A percentile compares a stretch with the other conserved stretches of the same genome.
These are phyloP conservation scores for Botryotinia narcissicola DNA, from an alignment of 2,329 filamentous ascomycete species.

Conservation along the genomic window DNA sequence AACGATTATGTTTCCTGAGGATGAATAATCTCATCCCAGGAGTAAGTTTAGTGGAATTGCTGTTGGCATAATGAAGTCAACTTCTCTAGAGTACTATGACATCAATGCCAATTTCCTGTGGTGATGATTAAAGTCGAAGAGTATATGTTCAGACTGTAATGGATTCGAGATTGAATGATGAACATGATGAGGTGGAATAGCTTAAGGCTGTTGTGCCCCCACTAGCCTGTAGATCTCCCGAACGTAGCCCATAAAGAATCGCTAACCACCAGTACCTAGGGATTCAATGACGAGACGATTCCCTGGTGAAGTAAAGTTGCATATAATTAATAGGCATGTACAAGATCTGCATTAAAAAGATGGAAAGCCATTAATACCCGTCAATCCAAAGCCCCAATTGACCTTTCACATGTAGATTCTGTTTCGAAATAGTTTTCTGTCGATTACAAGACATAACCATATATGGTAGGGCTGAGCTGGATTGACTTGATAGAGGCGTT, in stretches of 20 bases:
- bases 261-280: neutral
- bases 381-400: neutral
- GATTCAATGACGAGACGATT: neutral
- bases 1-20: constrained; percentile 19
- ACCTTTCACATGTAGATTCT: neutral
- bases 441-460: neutral
- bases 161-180: neutral
- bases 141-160: neutral
- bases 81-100: neutral
- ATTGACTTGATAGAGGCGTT: neutral
- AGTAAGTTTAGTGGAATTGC: constrained; percentile 10
- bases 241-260: neutral
- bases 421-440: neutral
- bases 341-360: neutral
- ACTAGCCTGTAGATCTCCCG: constrained; percentile 10
- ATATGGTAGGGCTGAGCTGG: neutral
- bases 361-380: neutral
- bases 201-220: constrained; percentile 1
- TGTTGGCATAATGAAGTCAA: constrained; percentile 10
- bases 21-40: constrained; percentile 28
- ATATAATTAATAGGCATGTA: neutral
- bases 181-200: neutral
- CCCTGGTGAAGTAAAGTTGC: neutral
- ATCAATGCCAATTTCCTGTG: neutral
- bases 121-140: neutral